Evolutionary conservation across 2,329 filamentous ascomycete species (phyloP), one percentile per base, ranked within the genome.

Genomic region (Cercospora canescens): DNA sequence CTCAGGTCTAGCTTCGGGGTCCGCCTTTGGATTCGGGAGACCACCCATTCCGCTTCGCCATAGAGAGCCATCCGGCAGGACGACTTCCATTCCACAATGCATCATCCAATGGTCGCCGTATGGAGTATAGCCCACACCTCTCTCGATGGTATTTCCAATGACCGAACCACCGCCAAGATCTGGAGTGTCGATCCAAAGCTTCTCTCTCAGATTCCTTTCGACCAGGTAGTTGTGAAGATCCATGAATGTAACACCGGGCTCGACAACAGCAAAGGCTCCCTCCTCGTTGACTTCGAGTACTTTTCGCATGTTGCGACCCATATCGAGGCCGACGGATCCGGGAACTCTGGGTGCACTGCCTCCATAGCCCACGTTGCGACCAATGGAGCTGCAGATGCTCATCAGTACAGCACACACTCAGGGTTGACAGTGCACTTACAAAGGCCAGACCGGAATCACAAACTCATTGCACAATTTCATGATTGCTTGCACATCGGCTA

Each of bases 231-330:
- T 79, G 66, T 87, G 80, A 7, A 87, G 76, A 30, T 80, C 80
- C 62, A 82, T 81, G 70, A 82, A 87, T 0, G 84, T 83, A 0
- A 87, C 85, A 1, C 86, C 85, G 0, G 86, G 86, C 71, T 87
- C 85, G 4, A 88, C 79, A 0, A 87, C 74, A 48, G 79, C 83
- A 62, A 79, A 85, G 21, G 82, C 83, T 48, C 80, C 81, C 16
- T 84, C 81, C 0, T 78, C 79, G 70, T 85, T 81, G 14, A 87
- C 80, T 39, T 85, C 78, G 8, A 87, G 70, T 8, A 88, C 79
- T 69, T 79, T 80, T 71, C 84, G 82, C 85, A 88, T 85, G 45
- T 83, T 78, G 41, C 75, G 80, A 3, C 84, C 85, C n/a, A 87
- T 77, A 66, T 86, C 83, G 21, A 87, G 62, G 2, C 81, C 81